These are phyloP conservation scores for Pseudocercospora eumusae DNA, from an alignment of 2,329 filamentous ascomycete species.

Conservation along the genomic window DNA sequence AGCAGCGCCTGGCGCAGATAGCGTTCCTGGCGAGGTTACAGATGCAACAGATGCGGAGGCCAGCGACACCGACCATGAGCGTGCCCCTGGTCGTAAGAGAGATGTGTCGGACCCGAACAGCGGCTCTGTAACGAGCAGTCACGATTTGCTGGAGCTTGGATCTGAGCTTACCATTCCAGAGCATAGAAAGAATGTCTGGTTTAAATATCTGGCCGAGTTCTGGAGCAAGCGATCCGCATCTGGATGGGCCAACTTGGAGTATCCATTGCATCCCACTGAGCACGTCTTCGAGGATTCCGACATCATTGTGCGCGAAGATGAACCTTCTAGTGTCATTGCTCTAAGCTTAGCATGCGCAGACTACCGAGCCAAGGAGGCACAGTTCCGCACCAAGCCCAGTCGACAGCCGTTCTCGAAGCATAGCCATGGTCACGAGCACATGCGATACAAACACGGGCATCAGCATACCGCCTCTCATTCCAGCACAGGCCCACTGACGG, in stretches of 20 bases:
- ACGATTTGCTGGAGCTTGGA: constrained; percentile 55
- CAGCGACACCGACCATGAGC: constrained; percentile 69
- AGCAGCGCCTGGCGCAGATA: constrained; percentile 13
- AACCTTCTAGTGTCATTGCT: constrained; percentile 93
- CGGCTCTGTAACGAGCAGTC: constrained; percentile 48
- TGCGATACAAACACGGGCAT: constrained; percentile 30
- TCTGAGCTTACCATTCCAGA: constrained; percentile 77
- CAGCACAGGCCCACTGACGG: constrained; percentile 31
- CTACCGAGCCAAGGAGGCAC: constrained; percentile 76
- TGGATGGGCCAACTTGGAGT: constrained; percentile 89
- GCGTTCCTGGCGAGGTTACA: constrained; percentile 25
- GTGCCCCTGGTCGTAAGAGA: constrained; percentile 68
- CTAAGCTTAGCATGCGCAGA: constrained; percentile 86
- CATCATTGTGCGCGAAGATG: constrained; percentile 95
- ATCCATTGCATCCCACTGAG: constrained; percentile 77
- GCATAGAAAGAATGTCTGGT: constrained; percentile 86
- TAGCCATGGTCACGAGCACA: background rate
- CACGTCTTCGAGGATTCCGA: constrained; percentile 97
- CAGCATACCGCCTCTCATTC: constrained; percentile 31
- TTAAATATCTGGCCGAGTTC: constrained; percentile 96
- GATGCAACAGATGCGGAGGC: constrained; percentile 55
- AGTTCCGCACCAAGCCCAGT: constrained; percentile 55
- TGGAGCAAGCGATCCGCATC: constrained; percentile 97
- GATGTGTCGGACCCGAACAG: constrained; percentile 41
- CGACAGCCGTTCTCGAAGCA: constrained; percentile 24